Evolutionary conservation across 2,329 filamentous ascomycete species (phyloP).

Genomic region (Metarhizium anisopliae): DNA sequence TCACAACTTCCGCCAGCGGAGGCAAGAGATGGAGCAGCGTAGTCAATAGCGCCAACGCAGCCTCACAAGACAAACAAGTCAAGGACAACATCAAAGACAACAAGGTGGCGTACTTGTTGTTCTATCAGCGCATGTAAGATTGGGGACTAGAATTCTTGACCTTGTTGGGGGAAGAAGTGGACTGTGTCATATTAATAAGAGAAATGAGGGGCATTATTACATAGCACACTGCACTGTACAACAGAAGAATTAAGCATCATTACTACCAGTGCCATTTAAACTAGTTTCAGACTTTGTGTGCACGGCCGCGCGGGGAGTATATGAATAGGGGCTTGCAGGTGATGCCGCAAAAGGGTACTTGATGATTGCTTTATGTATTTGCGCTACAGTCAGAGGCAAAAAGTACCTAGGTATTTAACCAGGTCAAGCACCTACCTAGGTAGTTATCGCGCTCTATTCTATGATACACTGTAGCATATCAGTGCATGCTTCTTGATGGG

Average conservation of each 20-base stretch:
- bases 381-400: too few relatives aligned
- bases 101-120: constrained; percentile 93
- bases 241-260: too few relatives aligned
- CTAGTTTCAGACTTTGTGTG: not conserved
- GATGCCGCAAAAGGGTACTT: not conserved
- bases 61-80: constrained; percentile 47
- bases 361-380: too few relatives aligned
- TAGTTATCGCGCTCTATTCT: too few relatives aligned
- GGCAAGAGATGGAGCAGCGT: constrained; percentile 64
- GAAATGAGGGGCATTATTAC: too few relatives aligned
- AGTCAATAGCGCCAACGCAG: constrained; percentile 53
- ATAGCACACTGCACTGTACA: too few relatives aligned
- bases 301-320: not conserved
- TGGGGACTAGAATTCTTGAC: not conserved
- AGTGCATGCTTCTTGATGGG: too few relatives aligned
- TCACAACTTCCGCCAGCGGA: constrained; percentile 48
- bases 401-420: too few relatives aligned
- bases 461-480: too few relatives aligned
- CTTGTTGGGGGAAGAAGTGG: not conserved
- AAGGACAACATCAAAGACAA: constrained; percentile 73
- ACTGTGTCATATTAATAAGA: too few relatives aligned
- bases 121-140: constrained; percentile 70
- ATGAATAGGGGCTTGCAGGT: not conserved
- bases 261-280: too few relatives aligned
- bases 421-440: too few relatives aligned